Base-by-base conservation (phyloP, 345 rosid genomes). In the Salix purpurea region DNA sequence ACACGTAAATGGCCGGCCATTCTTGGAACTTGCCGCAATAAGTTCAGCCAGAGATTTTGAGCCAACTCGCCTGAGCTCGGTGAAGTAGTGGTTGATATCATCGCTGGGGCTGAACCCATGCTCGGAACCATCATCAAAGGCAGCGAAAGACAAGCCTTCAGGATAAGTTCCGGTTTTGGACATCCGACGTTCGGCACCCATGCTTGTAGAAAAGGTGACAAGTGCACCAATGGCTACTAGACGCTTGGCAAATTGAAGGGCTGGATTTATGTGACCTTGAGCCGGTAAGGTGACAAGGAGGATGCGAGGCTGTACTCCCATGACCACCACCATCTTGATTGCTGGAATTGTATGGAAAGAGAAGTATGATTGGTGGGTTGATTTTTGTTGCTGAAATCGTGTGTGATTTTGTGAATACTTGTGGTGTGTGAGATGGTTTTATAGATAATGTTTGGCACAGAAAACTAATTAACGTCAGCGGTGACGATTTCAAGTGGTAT, bases 21-120 rank as follows among this genome's bases (percentile, higher is more conserved):
- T 32, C 3, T 40, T 21, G 18, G 18, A 34, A 36, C 75, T 61
- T 1, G 18, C 10, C 26, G 6, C 61, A 60, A 85, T 80, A 16
- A 79, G 76, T 7, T 83, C 80, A 42, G 61, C 73, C 6, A 82
- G 69, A 28, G 79, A 76, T 18, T 67, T 39, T 7, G 76, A 52
- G 34, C 87, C 87, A 8, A 36, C 70, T 21, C 21, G 73, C 68
- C 13, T 42, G 36, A 81, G 1, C 69, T 75, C 78, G 34, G 28
- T 21, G 24, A 76, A 11, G 65, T 69, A 69, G 71, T 42, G 52
- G 54, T 13, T 10, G 1, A 69, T 23, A 24, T 69, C 71, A n/a
- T 42, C 71, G 16, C 30, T 2, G 19, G 71, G 71, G 10, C 32
- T 4, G 30, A 69, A 69, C 52, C 52, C 50, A 24, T 39, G 50